These are phyloP conservation scores for Tolypocladium ovalisporum DNA, from an alignment of 2,329 filamentous ascomycete species.

Conservation along the genomic window DNA sequence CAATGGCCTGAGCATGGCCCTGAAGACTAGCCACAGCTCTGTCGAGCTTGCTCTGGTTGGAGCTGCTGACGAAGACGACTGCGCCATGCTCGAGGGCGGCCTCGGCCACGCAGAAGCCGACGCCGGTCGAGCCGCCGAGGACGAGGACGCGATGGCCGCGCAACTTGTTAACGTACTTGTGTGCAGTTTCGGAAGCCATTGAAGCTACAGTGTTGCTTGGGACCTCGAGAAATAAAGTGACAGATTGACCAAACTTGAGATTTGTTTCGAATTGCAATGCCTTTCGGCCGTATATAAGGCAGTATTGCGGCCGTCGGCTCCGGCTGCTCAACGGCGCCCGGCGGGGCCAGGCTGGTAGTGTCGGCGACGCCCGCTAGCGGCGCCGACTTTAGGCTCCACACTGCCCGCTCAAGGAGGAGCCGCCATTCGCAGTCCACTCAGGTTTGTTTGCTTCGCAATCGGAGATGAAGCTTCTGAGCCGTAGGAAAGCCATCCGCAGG, in stretches of 20 bases:
- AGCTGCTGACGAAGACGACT: slow-evolving; percentile 49
- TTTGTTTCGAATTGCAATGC: background rate
- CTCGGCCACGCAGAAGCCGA: slow-evolving; percentile 51
- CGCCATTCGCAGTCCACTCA: background rate
- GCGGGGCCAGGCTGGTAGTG: background rate
- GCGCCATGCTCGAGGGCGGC: slow-evolving; percentile 43
- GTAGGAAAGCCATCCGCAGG: background rate
- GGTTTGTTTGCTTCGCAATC: background rate
- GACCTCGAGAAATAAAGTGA: too few relatives aligned
- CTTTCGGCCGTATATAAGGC: background rate
- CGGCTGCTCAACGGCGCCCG: background rate
- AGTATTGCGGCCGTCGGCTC: background rate
- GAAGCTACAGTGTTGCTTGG: background rate
- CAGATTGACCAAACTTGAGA: too few relatives aligned
- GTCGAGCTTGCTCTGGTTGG: slow-evolving; percentile 36
- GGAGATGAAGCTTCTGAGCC: background rate
- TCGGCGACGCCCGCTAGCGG: background rate
- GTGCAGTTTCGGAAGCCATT: slow-evolving; percentile 4
- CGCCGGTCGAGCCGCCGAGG: slow-evolving; percentile 52
- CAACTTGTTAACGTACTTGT: slow-evolving; percentile 22
- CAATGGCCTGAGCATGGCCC: slow-evolving; percentile 17
- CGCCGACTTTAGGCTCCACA: background rate
- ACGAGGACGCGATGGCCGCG: slow-evolving; percentile 37
- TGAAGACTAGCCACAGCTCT: slow-evolving; percentile 31
- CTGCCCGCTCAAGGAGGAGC: background rate